Percentiles rank a stretch among this genome's conserved stretches.
These are phyloP conservation scores for Chiua virens DNA, from an alignment of 768 basidiomycete genomes.

Conservation along the genomic window DNA sequence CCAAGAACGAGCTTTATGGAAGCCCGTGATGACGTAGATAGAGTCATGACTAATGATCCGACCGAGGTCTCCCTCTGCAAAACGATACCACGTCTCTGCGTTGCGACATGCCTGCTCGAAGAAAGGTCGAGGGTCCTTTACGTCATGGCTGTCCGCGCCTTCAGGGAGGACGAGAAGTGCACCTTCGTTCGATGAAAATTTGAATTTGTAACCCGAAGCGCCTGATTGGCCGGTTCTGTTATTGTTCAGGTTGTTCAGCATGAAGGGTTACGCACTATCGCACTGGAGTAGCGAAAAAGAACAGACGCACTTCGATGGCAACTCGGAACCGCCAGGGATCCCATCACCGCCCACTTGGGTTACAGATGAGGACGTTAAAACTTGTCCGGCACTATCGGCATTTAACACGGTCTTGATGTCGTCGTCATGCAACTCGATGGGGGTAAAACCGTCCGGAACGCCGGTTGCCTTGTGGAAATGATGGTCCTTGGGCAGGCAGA, in stretches of 20 bases:
- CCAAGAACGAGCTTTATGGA: constrained; percentile 31
- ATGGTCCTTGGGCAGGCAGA: constrained; percentile 36
- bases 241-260: not conserved
- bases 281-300: not conserved
- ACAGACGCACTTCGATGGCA: constrained; percentile 6
- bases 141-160: constrained; percentile 28
- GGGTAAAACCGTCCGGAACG: constrained; percentile 32
- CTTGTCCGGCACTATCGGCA: constrained; percentile 11
- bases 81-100: constrained; percentile 33
- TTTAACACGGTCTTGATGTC: constrained; percentile 14
- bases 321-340: not conserved
- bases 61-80: constrained; percentile 26
- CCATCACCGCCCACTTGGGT: constrained; percentile 1
- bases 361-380: constrained; percentile 13
- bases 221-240: constrained; percentile 5
- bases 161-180: constrained; percentile 36
- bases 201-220: constrained; percentile 9
- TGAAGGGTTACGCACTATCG: not conserved
- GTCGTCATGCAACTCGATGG: constrained; percentile 18
- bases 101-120: constrained; percentile 26
- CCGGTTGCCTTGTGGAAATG: constrained; percentile 7
- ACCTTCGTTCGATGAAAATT: constrained; percentile 25
- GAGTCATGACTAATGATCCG: constrained; percentile 30
- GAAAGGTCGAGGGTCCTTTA: constrained; percentile 26
- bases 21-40: constrained; percentile 34